Base-by-base conservation (phyloP, 805 yeast species). In the Saccharomycopsis javanensis region DNA sequence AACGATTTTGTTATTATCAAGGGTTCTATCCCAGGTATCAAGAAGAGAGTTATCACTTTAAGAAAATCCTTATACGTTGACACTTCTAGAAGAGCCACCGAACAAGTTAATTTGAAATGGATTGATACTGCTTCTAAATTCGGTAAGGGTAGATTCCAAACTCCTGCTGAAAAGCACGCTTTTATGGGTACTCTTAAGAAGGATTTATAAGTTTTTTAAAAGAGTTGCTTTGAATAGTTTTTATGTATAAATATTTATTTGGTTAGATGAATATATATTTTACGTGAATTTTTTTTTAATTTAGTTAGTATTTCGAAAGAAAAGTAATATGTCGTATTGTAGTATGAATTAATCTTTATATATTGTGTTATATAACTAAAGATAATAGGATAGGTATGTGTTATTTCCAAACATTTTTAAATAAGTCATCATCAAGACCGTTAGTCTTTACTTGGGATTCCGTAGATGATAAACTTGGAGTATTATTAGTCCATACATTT, bases 121-220 rank as follows among this genome's bases (percentile, higher is more conserved):
- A 94, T 94, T 76, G 99, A 94, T 79, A 94, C 99, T 72, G 96
- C 99, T 75, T 94, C 99, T 74, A 91, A 92, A 81, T 94, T 94
- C 91, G 99, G 99, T 87, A 95, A 94, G 89, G 61, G 99, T 85
- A 94, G 99, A 86, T 94, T 94, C 98, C 99, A 94, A 83, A 94
- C 99, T 74, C 96, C 97, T 72, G 98, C 97, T 78, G 99, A 94
- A 85, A 95, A 95, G 91, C 90, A 86, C 75, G 96, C 99, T 75
- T 94, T 94, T 92, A 72, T 91, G 83, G 99, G 99, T 83, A 92
- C 99, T 74, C 86, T 94, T 77, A 94, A 94, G 96, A 91, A 88
- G 86, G 97, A 91, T 79, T 83, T 88, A 75, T 52, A 52, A 33
- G 53, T 50, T 50, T 50, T 30, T 28, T 11, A n/a, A n/a, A n/a